Evolutionary conservation across 306 rosid genomes (phyloP).

Genomic region (Trifolium dubium): DNA sequence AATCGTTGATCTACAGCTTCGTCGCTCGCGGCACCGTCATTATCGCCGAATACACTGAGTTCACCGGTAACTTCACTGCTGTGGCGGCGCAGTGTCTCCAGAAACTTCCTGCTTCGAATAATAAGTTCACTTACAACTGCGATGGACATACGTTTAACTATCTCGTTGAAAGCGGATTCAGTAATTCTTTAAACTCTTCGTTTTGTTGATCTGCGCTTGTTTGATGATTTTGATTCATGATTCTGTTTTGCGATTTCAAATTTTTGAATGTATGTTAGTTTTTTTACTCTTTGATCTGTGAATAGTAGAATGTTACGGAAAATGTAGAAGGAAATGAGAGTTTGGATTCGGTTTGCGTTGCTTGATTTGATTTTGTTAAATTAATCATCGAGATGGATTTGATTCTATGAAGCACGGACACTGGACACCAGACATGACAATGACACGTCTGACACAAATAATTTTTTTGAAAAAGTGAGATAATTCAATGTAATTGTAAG

Average conservation of each 20-base stretch:
- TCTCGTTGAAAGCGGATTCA: conserved; percentile 88
- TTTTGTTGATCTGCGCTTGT: conserved; percentile 31
- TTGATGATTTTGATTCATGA: conserved; percentile 14
- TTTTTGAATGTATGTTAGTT: neutral
- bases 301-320: neutral
- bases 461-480: too few species aligned
- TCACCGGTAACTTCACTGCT: conserved; percentile 82
- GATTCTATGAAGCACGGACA: too few species aligned
- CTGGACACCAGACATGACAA: too few species aligned
- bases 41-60: conserved; percentile 84
- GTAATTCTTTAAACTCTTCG: conserved; percentile 45
- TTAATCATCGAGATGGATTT: conserved; percentile 13
- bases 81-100: conserved; percentile 91
- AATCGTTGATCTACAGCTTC: conserved; percentile 94
- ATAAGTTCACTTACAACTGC: conserved; percentile 90
- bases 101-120: conserved; percentile 82
- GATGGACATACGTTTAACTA: conserved; percentile 95
- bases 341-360: conserved; percentile 2
- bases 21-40: conserved; percentile 87
- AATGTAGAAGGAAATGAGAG: neutral
- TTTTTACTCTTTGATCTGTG: conserved; percentile 43
- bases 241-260: conserved; percentile 5
- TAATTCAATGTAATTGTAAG: too few species aligned
- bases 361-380: conserved; percentile 38
- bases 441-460: too few species aligned